A percentile compares a stretch with the other conserved stretches of the same genome.
These are phyloP conservation scores for Pythium rhizo-oryzae DNA, from an alignment of 352 stramenopile genomes.

Conservation along the genomic window DNA sequence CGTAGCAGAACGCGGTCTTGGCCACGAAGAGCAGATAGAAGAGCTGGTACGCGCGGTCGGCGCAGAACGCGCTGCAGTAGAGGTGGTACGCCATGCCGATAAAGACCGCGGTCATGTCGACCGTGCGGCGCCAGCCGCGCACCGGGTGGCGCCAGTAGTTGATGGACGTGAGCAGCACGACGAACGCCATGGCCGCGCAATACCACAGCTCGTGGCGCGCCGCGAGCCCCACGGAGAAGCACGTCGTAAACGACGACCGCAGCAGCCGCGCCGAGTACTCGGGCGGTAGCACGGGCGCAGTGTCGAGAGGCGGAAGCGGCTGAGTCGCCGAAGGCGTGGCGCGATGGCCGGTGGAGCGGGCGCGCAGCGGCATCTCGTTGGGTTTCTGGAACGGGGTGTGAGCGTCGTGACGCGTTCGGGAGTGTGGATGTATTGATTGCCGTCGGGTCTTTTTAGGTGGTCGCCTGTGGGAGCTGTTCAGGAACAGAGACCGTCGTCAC, in stretches of 20 bases:
- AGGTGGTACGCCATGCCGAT: slow-evolving; percentile 61
- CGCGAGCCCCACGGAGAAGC: slow-evolving; percentile 59
- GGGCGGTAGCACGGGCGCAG: slow-evolving; percentile 56
- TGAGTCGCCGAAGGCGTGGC: background rate
- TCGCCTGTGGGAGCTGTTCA: background rate
- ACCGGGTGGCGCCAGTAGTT: slow-evolving; percentile 85
- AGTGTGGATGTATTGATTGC: background rate
- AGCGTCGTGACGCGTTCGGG: background rate
- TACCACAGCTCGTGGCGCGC: slow-evolving; percentile 60
- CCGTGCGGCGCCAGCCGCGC: slow-evolving; percentile 68
- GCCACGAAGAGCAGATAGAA: slow-evolving; percentile 65
- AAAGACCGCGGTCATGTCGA: slow-evolving; percentile 72
- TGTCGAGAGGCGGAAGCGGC: background rate
- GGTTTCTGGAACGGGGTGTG: background rate
- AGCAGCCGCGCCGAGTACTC: slow-evolving; percentile 71
- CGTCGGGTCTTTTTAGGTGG: slow-evolving; percentile 13
- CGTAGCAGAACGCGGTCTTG: slow-evolving; percentile 78
- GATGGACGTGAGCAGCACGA: slow-evolving; percentile 82
- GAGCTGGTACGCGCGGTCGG: slow-evolving; percentile 54
- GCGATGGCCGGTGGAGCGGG: background rate
- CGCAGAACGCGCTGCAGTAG: slow-evolving; percentile 61
- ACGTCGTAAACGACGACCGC: slow-evolving; percentile 74
- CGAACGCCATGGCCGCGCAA: slow-evolving; percentile 58
- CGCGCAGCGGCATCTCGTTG: background rate
- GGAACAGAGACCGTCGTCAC: slow-evolving; percentile 7